Percentiles rank a stretch among this genome's conserved stretches.
Evolutionary conservation across 2,329 filamentous ascomycete species (phyloP).

Genomic region (Fusarium sp.): DNA sequence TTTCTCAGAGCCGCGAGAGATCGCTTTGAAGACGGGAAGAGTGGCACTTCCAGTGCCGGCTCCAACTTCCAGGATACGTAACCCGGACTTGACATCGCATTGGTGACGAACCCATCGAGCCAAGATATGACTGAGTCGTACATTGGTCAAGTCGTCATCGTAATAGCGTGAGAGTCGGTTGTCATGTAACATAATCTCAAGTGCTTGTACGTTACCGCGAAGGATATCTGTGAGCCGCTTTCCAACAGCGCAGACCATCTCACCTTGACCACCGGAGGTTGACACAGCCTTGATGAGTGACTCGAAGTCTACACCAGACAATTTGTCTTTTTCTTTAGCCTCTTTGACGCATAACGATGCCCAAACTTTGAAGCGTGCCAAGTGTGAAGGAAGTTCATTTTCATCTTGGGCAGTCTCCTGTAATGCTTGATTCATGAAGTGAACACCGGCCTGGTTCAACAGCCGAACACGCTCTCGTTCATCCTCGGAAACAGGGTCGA

Average conservation of each 20-base stretch:
- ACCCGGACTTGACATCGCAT: background rate
- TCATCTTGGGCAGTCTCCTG: constrained; percentile 39
- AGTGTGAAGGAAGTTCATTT: background rate
- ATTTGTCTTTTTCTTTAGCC: background rate
- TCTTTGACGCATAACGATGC: background rate
- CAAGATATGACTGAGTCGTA: constrained; percentile 1
- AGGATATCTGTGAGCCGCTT: constrained; percentile 52
- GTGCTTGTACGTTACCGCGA: constrained; percentile 51
- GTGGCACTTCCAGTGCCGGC: too few relatives aligned
- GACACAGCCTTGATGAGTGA: background rate
- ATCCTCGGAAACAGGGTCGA: constrained; percentile 29
- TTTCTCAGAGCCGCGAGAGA: too few relatives aligned
- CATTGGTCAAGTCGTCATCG: constrained; percentile 10
- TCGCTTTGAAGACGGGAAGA: too few relatives aligned
- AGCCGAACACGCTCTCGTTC: constrained; percentile 42
- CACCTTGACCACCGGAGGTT: constrained; percentile 12
- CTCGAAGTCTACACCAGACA: background rate
- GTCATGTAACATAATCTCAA: constrained; percentile 54
- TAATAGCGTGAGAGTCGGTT: constrained; percentile 48
- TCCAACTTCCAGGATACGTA: constrained; percentile 27
- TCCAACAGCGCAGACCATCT: constrained; percentile 23
- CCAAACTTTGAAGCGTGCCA: background rate
- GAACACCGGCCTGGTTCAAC: constrained; percentile 33
- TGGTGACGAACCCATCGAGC: constrained; percentile 1
- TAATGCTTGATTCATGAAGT: constrained; percentile 43